These are phyloP conservation scores for Acanthamoeba triangularis DNA, from an alignment of 208 protist genomes.

Conservation along the genomic window DNA sequence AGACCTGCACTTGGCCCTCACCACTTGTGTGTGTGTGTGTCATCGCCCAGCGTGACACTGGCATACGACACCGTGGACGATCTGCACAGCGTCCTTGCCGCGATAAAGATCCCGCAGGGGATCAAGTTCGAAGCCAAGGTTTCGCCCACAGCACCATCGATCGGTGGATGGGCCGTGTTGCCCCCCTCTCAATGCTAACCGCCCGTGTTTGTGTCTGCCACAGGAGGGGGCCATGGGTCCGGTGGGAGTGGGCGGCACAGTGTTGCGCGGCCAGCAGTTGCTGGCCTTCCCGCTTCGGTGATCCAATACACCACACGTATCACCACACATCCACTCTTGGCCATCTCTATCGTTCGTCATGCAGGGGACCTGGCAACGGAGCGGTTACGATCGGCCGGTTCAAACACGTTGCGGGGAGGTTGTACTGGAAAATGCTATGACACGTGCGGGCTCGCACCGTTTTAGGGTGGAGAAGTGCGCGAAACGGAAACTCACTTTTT, in stretches of 20 bases:
- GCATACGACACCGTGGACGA: conserved; percentile 40
- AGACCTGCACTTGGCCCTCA: not conserved
- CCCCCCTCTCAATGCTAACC: too few species aligned
- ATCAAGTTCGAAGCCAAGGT: conserved; percentile 42
- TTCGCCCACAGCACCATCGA: not conserved
- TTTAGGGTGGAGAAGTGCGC: too few species aligned
- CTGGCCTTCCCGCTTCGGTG: not conserved
- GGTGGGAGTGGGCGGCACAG: conserved; percentile 8
- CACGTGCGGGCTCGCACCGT: too few species aligned
- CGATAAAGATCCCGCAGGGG: not conserved
- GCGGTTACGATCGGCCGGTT: too few species aligned
- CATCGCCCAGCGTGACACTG: conserved; percentile 9
- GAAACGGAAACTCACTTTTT: too few species aligned
- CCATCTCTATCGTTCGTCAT: too few species aligned
- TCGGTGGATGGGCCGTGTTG: too few species aligned
- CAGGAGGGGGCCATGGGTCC: not conserved
- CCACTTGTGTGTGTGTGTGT: not conserved
- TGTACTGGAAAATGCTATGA: too few species aligned
- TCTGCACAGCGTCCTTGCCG: conserved; percentile 10
- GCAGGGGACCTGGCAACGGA: too few species aligned
- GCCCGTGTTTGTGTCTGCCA: not conserved
- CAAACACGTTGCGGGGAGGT: too few species aligned
- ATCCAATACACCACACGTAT: not conserved
- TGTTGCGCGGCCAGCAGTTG: conserved; percentile 13
- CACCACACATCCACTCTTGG: too few species aligned